Evolutionary conservation across 2,329 filamentous ascomycete genomes (phyloP).

Genomic region (Fusarium camptoceras): DNA sequence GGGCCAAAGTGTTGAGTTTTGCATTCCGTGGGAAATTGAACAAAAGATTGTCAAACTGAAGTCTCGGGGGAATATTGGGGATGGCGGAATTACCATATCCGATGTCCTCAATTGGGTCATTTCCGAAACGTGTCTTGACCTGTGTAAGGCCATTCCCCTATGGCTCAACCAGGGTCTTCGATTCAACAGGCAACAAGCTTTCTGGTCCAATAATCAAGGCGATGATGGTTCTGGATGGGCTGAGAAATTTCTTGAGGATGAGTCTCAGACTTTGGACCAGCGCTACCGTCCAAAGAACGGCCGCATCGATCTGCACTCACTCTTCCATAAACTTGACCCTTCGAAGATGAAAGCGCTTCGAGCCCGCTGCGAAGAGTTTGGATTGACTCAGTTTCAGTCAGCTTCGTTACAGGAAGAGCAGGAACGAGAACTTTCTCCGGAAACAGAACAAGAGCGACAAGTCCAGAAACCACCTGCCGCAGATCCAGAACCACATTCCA

Average conservation of each 20-base stretch:
- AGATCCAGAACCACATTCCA: constrained; percentile 53
- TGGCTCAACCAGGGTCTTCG: constrained; percentile 72
- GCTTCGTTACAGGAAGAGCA: constrained; percentile 70
- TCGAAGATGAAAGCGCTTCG: not conserved
- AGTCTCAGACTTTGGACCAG: constrained; percentile 63
- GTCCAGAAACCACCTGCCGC: constrained; percentile 60
- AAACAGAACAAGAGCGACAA: constrained; percentile 71
- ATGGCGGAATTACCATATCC: constrained; percentile 54
- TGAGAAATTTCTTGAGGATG: constrained; percentile 64
- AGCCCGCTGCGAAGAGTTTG: constrained; percentile 14
- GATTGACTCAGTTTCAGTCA: not conserved
- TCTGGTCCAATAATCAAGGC: constrained; percentile 46
- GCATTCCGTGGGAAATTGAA: constrained; percentile 68
- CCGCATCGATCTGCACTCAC: not conserved
- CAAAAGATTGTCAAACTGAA: constrained; percentile 57
- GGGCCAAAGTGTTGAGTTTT: constrained; percentile 74
- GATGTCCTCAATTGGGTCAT: constrained; percentile 73
- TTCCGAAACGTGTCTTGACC: constrained; percentile 31
- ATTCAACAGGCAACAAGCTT: constrained; percentile 56
- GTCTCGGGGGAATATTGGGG: fast-evolving
- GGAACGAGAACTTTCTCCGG: constrained; percentile 74
- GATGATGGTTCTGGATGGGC: constrained; percentile 45
- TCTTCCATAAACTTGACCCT: not conserved
- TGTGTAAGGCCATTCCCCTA: constrained; percentile 48
- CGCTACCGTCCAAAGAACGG: constrained; percentile 60